Evolutionary conservation across 1,284 basidiomycete genomes (phyloP).

Genomic region (Pulveroboletus sp.): DNA sequence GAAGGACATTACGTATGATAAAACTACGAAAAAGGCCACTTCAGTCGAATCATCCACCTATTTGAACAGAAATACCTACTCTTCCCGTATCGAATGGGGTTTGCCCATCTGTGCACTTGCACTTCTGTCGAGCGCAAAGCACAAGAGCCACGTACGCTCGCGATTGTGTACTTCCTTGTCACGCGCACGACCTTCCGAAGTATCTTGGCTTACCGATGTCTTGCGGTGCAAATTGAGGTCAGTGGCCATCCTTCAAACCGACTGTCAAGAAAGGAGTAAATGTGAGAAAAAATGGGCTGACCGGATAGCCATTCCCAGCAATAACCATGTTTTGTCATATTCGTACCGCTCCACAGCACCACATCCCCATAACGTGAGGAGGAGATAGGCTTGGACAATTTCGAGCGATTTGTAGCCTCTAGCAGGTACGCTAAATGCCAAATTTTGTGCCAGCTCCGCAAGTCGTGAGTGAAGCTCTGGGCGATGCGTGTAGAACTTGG

Average conservation of each 20-base stretch:
- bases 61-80: slow-evolving; percentile 53
- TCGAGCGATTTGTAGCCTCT: slow-evolving; percentile 94
- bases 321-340: slow-evolving; percentile 94
- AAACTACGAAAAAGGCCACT: slow-evolving; percentile 48
- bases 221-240: slow-evolving; percentile 96
- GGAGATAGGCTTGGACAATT: slow-evolving; percentile 88
- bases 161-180: slow-evolving; percentile 88
- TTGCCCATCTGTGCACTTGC: slow-evolving; percentile 93
- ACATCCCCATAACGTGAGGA: slow-evolving; percentile 82
- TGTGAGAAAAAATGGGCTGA: slow-evolving; percentile 31
- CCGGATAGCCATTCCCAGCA: slow-evolving; percentile 85
- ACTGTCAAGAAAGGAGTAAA: slow-evolving; percentile 8
- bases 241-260: slow-evolving; percentile 77
- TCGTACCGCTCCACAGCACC: slow-evolving; percentile 95
- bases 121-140: slow-evolving; percentile 88
- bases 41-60: neutral
- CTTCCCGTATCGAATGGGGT: slow-evolving; percentile 82
- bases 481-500: slow-evolving; percentile 84
- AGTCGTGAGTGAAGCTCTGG: slow-evolving; percentile 84
- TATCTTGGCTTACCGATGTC: slow-evolving; percentile 70
- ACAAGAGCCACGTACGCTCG: slow-evolving; percentile 92
- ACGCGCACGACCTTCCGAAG: slow-evolving; percentile 71
- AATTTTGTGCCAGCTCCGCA: slow-evolving; percentile 82
- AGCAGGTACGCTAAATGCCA: slow-evolving; percentile 88
- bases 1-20: slow-evolving; percentile 82